A percentile compares a stretch with the other conserved stretches of the same genome.
Evolutionary conservation across 345 rosid species (phyloP).

Genomic region (Abelmoschus esculentus): DNA sequence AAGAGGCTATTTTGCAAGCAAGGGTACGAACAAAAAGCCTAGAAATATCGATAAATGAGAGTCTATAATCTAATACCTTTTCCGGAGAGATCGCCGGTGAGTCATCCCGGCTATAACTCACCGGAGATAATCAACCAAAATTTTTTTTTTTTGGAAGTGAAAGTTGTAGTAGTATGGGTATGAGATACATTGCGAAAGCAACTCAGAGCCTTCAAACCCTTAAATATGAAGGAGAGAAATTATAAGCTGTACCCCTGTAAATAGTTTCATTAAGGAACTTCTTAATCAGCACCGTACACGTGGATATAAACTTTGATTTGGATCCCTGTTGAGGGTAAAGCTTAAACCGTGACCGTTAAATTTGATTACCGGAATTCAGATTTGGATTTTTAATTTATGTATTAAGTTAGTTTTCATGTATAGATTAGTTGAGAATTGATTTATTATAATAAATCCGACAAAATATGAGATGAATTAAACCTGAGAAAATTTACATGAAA

Average conservation of each 20-base stretch:
- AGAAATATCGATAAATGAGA: neutral
- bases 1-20: neutral
- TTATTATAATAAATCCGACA: no score
- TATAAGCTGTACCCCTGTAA: neutral
- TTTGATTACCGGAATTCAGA: neutral
- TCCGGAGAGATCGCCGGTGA: slow-evolving; percentile 3
- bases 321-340: neutral
- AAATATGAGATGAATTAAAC: no score
- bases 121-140: neutral
- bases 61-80: neutral
- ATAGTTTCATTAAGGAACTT: neutral
- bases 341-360: neutral
- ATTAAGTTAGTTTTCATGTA: no score
- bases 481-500: no score
- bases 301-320: neutral
- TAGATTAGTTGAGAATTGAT: no score
- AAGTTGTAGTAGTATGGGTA: neutral
- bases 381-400: no score
- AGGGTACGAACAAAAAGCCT: neutral
- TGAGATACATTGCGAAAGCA: neutral
- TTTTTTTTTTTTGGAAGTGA: neutral
- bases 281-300: neutral
- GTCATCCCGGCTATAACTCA: slow-evolving; percentile 1
- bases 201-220: neutral
- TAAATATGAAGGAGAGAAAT: neutral